These are phyloP conservation scores for Teratosphaeria epicoccoides DNA, from an alignment of 2,329 filamentous ascomycete species.

Conservation along the genomic window DNA sequence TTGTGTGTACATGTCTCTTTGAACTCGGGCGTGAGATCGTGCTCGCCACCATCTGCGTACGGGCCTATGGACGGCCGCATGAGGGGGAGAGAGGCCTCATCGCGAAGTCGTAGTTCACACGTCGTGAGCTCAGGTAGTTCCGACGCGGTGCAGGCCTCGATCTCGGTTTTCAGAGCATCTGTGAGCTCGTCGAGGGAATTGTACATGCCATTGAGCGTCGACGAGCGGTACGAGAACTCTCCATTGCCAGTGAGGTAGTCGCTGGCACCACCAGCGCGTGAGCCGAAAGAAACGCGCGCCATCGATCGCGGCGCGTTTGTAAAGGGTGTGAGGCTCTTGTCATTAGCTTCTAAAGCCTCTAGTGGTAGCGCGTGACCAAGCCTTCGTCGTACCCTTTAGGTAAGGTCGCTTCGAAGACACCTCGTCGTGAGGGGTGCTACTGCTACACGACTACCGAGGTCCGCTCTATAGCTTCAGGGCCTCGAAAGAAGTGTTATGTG, in stretches of 20 bases:
- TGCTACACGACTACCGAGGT: no score
- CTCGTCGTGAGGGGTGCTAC: no score
- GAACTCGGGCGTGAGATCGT: slow-evolving; percentile 22
- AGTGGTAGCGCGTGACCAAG: not conserved
- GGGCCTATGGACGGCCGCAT: slow-evolving; percentile 20
- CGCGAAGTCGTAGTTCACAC: slow-evolving; percentile 14
- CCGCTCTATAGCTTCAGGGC: no score
- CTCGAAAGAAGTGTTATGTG: no score
- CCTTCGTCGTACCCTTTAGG: not conserved
- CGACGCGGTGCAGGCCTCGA: slow-evolving; percentile 7
- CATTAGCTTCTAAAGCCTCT: slow-evolving; percentile 2
- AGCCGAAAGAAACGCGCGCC: slow-evolving; percentile 18
- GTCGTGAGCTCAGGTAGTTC: slow-evolving; percentile 14
- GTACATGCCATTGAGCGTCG: slow-evolving; percentile 9
- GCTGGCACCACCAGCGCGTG: slow-evolving; percentile 13
- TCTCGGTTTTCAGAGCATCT: slow-evolving; percentile 12
- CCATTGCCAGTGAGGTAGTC: slow-evolving; percentile 11
- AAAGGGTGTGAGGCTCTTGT: slow-evolving; percentile 2
- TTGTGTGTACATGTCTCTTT: slow-evolving; percentile 8
- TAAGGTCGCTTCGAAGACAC: no score
- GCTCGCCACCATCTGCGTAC: slow-evolving; percentile 18
- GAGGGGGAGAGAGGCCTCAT: slow-evolving; percentile 15
- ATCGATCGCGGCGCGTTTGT: slow-evolving; percentile 1
- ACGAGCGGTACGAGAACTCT: slow-evolving; percentile 4
- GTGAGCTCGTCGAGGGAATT: slow-evolving; percentile 14